phyloP scores from a whole-genome alignment of 2,329 filamentous ascomycete genomes.

The Myriosclerotinia duriaeana region DNA sequence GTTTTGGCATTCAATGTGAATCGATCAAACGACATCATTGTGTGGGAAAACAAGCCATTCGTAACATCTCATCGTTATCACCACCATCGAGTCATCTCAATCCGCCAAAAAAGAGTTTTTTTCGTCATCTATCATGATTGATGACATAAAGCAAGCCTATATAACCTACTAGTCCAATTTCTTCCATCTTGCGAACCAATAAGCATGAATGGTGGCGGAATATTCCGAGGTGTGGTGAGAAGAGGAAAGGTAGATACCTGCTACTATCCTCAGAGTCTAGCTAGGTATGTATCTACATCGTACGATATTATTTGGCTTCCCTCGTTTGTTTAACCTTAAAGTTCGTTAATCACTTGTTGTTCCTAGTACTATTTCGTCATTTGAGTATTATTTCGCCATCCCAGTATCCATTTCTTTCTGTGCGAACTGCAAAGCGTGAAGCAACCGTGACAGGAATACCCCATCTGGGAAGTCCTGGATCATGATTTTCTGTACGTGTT shows the following conservation, averaged over 20 bases:
- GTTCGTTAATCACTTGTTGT: background rate
- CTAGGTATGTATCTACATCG: background rate
- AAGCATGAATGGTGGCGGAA: background rate
- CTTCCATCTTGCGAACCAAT: background rate
- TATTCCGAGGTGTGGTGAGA: background rate
- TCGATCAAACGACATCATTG: background rate
- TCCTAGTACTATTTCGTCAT: background rate
- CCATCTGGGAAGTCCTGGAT: background rate
- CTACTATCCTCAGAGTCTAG: background rate
- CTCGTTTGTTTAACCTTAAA: background rate
- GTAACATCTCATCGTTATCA: background rate
- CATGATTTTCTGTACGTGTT: background rate
- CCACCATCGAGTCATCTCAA: background rate
- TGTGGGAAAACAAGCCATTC: background rate
- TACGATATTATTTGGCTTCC: background rate
- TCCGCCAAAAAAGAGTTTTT: background rate
- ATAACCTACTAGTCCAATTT: background rate
- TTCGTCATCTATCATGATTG: background rate
- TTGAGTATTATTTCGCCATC: background rate
- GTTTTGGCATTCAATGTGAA: background rate
- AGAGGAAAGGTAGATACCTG: background rate
- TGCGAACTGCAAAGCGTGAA: background rate
- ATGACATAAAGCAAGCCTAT: background rate
- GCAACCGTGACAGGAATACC: background rate
- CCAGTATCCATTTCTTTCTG: slow-evolving; percentile 5